These are phyloP conservation scores for Yarrowia deformans DNA, from an alignment of 805 yeast genomes.

Conservation along the genomic window DNA sequence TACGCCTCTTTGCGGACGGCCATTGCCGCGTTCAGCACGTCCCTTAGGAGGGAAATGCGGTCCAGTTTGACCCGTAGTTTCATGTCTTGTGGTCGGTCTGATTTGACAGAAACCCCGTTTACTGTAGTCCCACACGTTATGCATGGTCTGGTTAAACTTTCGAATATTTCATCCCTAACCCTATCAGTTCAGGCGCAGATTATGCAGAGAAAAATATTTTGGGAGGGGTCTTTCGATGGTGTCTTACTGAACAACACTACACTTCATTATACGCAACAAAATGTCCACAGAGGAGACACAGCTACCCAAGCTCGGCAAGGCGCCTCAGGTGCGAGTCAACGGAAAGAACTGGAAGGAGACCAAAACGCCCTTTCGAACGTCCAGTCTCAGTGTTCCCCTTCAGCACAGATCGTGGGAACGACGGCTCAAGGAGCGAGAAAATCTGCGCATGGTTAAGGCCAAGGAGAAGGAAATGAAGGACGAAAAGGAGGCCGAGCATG, in stretches of 20 bases:
- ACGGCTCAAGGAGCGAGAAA: conserved; percentile 69
- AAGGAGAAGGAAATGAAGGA: conserved; percentile 76
- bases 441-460: conserved; percentile 70
- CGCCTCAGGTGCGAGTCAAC: conserved; percentile 46
- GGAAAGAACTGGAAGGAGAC: conserved; percentile 53
- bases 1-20: conserved; percentile 21
- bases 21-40: conserved; percentile 5
- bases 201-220: conserved; percentile 29
- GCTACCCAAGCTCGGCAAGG: conserved; percentile 26
- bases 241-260: no score
- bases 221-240: not conserved
- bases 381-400: conserved; percentile 58
- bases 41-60: conserved; percentile 12
- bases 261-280: not conserved
- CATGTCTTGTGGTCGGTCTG: not conserved
- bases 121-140: no score
- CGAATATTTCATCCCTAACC: conserved; percentile 9
- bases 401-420: conserved; percentile 61
- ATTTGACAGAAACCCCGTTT: no score
- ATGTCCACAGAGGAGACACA: conserved; percentile 14
- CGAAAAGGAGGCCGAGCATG: conserved; percentile 71
- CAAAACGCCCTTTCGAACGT: conserved; percentile 49
- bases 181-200: not conserved
- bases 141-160: no score
- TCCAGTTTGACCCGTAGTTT: conserved; percentile 24